Evolutionary conservation across 176 grass and related monocot species (phyloP).

Genomic region (Tillandsia fasciculata): DNA sequence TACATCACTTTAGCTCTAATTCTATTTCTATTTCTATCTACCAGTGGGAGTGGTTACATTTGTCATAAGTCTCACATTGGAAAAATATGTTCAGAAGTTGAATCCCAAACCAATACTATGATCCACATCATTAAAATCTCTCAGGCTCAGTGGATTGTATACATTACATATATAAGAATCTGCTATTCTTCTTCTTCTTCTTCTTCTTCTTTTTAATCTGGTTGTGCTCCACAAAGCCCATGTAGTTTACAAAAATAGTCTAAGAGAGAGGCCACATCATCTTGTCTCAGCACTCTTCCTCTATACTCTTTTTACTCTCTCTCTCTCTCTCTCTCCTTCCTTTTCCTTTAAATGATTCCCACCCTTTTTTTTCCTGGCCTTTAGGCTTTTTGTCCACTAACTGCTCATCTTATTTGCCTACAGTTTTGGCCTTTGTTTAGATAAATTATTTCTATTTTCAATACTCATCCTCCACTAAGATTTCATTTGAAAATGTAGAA

Average conservation of each 20-base stretch:
- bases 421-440: too few relatives aligned
- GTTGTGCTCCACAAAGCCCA: constrained; percentile 25
- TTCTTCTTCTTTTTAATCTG: constrained; percentile 15
- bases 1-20: too few relatives aligned
- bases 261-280: constrained; percentile 29
- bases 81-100: too few relatives aligned
- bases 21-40: too few relatives aligned
- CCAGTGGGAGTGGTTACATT: too few relatives aligned
- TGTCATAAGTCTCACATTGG: too few relatives aligned
- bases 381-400: constrained; percentile 9
- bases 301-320: constrained; percentile 44
- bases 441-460: neutral
- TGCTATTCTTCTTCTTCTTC: constrained; percentile 10
- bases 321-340: constrained; percentile 34
- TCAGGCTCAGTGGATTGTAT: constrained; percentile 18
- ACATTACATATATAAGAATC: neutral
- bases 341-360: constrained; percentile 41
- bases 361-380: neutral
- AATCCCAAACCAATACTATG: constrained; percentile 11
- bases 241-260: constrained; percentile 22
- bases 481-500: too few relatives aligned
- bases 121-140: constrained; percentile 17
- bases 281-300: constrained; percentile 24
- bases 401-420: neutral
- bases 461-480: constrained; percentile 2